Evolutionary conservation across 352 stramenopile genomes (phyloP), one percentile per base, ranked within the genome.

Genomic region (Phytophthora ramorum): DNA sequence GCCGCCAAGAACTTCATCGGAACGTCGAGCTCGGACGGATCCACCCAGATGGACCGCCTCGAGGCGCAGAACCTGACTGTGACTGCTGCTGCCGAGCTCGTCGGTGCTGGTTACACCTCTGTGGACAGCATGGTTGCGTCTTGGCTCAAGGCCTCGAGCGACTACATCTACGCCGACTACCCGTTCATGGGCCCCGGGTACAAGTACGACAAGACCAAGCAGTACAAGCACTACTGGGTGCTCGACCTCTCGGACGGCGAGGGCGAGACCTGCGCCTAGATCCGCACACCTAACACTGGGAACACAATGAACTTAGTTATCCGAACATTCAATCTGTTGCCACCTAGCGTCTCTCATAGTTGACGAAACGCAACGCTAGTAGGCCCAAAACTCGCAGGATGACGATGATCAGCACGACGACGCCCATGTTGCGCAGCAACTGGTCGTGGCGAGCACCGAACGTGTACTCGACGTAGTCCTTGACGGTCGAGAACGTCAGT

Each of bases 291-390:
- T 24, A 47, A 66, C 44, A 19, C 37, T 43, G 16, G 38, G 16
- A 44, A 22, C 14, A 48, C 2, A 60, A 63, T 50, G 19, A 24
- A 49, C 17, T n/a, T 46, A 44, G 24, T 58, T 53, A 35, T 46
- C 22, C 38, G 34, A 53, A 20, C 22, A 40, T 48, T 19, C 34
- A 46, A 13, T 48, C 20, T 10, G 35, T 35, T 8, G 14, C 2
- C 22, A 51, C 26, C 19, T 82, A 84, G 35, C 68, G 58, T 53
- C 74, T 77, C 51, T 85, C 75, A 63, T 85, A 77, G 61, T 81
- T 84, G 44, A 83, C 40, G 44, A 81, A 85, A 19, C 76, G 76
- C 68, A 87, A 68, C 43, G 71, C 74, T 14, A 88, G 30, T 10
- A 88, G 63, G 1, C 54, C 76, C 12, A 88, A 57, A n/a, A 86